A percentile compares a stretch with the other conserved stretches of the same genome.
phyloP scores from a whole-genome alignment of 495 filamentous ascomycete species.

The Penicillium canariense region DNA sequence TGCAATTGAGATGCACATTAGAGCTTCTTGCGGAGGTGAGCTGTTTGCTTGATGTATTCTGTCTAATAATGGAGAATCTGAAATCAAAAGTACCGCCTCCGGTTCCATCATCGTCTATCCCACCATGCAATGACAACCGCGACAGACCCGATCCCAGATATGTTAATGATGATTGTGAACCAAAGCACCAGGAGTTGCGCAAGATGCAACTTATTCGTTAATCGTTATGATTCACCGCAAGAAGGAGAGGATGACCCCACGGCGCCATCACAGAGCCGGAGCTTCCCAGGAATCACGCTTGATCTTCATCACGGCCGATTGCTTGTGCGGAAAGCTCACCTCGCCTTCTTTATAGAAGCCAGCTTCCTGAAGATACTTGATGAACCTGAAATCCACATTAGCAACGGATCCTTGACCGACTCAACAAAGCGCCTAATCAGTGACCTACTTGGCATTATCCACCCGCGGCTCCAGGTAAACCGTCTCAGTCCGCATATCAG shows the following conservation, averaged over 20 bases:
- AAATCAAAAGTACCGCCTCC: no score
- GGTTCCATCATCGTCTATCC: no score
- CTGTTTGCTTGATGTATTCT: no score
- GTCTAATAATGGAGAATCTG: no score
- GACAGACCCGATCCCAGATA: not conserved
- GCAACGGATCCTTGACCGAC: no score
- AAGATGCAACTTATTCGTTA: not conserved
- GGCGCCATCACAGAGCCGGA: slow-evolving; percentile 56
- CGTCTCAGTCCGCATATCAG: slow-evolving; percentile 77
- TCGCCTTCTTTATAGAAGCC: slow-evolving; percentile 91
- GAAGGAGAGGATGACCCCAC: not conserved
- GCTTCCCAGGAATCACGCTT: slow-evolving; percentile 79
- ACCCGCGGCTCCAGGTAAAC: slow-evolving; percentile 86
- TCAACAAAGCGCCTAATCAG: not conserved
- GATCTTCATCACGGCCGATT: slow-evolving; percentile 81
- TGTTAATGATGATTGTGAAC: not conserved
- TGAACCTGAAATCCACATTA: slow-evolving; percentile 50
- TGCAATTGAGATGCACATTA: no score
- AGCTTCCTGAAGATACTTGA: slow-evolving; percentile 65
- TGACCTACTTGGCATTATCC: slow-evolving; percentile 80
- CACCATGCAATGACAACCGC: not conserved
- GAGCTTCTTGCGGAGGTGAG: no score
- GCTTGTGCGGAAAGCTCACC: slow-evolving; percentile 88
- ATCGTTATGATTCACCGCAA: not conserved
- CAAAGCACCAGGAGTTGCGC: not conserved